Percentiles rank a stretch among this genome's conserved stretches.
Conservation (phyloP, 139 green algal species). For the Coccomyxa sp. region DNA sequence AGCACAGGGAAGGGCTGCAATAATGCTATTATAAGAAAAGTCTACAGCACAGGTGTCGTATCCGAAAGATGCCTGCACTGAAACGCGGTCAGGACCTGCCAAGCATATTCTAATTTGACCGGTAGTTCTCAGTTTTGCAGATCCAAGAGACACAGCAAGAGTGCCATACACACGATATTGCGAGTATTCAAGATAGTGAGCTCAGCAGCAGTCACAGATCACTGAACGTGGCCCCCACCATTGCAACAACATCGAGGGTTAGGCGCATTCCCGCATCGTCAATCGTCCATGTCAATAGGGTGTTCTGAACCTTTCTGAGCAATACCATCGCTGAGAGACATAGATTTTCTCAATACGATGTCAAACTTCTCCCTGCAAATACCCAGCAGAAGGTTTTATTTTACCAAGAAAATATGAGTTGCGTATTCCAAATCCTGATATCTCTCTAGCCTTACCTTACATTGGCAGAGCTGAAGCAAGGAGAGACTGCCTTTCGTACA, state of each 20-base stretch:
- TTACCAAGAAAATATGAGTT: no score
- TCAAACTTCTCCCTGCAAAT: no score
- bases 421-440: no score
- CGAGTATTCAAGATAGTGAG: not conserved
- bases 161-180: not conserved
- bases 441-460: no score
- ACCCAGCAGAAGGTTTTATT: no score
- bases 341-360: no score
- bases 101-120: not conserved
- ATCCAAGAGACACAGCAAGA: not conserved
- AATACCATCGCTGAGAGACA: not conserved
- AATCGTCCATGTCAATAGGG: not conserved
- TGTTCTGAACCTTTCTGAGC: not conserved
- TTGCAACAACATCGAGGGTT: not conserved
- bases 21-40: not conserved
- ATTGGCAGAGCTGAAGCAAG: no score
- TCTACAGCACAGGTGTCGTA: not conserved
- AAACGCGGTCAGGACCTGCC: not conserved
- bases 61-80: not conserved
- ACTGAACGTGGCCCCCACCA: not conserved
- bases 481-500: no score
- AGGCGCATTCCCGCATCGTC: slow-evolving; percentile 3
- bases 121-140: no score
- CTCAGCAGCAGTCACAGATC: not conserved
- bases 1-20: not conserved